A percentile compares a stretch with the other conserved stretches of the same genome.
phyloP scores from a whole-genome alignment of 1,139 yeast genomes.

The Lodderomyces metapsilosis region DNA sequence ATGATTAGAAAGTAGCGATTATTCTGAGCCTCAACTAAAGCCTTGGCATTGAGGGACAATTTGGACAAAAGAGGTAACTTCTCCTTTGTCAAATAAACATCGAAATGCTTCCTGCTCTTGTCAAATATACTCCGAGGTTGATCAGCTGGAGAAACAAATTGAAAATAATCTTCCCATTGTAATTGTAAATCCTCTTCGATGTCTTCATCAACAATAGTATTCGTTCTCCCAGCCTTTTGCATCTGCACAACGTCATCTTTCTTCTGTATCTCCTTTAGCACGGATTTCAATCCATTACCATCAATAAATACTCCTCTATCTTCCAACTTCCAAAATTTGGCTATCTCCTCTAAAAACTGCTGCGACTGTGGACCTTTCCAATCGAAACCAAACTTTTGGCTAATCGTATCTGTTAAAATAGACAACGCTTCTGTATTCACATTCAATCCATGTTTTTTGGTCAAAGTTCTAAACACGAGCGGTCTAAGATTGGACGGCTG shows the following conservation, averaged over 20 bases:
- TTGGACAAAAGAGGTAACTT: slow-evolving; percentile 12
- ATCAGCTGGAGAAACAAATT: slow-evolving; percentile 58
- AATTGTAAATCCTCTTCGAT: slow-evolving; percentile 23
- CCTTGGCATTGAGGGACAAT: slow-evolving; percentile 3
- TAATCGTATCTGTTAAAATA: slow-evolving; percentile 68
- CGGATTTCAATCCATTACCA: slow-evolving; percentile 62
- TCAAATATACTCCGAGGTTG: slow-evolving; percentile 73
- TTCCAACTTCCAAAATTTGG: slow-evolving; percentile 81
- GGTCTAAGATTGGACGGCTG: slow-evolving; percentile 86
- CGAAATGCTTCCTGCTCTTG: slow-evolving; percentile 62
- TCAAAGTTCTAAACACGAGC: slow-evolving; percentile 80
- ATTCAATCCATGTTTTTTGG: slow-evolving; percentile 90
- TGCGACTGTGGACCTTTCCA: slow-evolving; percentile 78
- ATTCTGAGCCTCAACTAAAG: slow-evolving; percentile 28
- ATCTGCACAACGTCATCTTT: slow-evolving; percentile 13
- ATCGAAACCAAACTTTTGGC: slow-evolving; percentile 75
- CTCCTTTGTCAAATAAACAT: slow-evolving; percentile 23
- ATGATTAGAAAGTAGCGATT: slow-evolving; percentile 57
- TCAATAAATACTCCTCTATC: slow-evolving; percentile 85
- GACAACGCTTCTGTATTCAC: slow-evolving; percentile 82
- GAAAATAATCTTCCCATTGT: slow-evolving; percentile 74
- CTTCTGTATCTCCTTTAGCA: slow-evolving; percentile 48
- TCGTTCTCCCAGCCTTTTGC: slow-evolving; percentile 26
- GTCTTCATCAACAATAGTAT: slow-evolving; percentile 28
- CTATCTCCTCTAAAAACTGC: slow-evolving; percentile 73